Evolutionary conservation across 1,284 basidiomycete genomes (phyloP), one percentile per base, ranked within the genome.

Genomic region (Peniophora sp.): DNA sequence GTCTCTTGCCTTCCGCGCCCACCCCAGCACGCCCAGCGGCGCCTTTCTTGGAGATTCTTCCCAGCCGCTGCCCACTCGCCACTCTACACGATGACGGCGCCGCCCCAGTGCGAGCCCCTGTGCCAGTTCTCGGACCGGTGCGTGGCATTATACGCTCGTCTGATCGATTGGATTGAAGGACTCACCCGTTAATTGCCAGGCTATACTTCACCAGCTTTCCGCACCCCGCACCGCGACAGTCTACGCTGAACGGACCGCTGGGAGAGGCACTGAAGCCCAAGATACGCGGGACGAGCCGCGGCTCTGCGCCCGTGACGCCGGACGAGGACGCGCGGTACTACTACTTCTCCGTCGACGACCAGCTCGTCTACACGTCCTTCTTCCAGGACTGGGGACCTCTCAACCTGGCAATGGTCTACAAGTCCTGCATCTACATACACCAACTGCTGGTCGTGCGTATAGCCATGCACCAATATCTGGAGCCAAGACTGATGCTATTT

Each of bases 341-440:
- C 68, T 91, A 85, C 67, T 90, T 91, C 71, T 88, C 85, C 51
- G 82, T 96, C 69, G 92, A 98, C 70, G 85, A 95, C 69, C 85
- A 93, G 57, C 80, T 98, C 49, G 78, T 86, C 56, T 99, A 99
- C 72, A 81, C 94, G 52, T 89, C 89, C 34, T 99, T 99, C 78
- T 93, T 88, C 64, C 83, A 90, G 63, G 94, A 97, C 67, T 92
- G 90, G 84, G 96, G 96, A 10, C 96, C 97, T 15, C 73, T 96
- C 54, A 97, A 97, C 66, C 77, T 95, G 37, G 85, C 89, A 3
- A 91, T 91, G 81, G 87, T 95, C 11, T 95, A 93, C 71, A 89
- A 92, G 61, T 92, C 96, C 41, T 98, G 95, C 72, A 85, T 97
- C 45, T 79, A 90, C 57, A 86, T 97, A 47, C 92, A 96, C 63